phyloP scores from a whole-genome alignment of 495 filamentous ascomycete genomes.

The Aspergillus steynii region DNA sequence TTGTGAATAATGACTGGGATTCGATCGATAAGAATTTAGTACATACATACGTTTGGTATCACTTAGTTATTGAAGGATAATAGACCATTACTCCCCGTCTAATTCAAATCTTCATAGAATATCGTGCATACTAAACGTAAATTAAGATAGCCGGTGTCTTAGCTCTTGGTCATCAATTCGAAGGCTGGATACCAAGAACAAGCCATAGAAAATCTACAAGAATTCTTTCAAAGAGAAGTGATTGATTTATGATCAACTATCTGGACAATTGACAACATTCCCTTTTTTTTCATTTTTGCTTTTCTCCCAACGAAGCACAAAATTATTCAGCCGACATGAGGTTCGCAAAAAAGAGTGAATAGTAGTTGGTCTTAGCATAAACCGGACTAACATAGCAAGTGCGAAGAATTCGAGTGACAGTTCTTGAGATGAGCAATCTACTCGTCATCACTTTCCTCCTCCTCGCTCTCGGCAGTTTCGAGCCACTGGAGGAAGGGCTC shows the following conservation, averaged over 20 bases:
- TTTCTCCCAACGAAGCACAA: neutral
- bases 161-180: no score
- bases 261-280: neutral
- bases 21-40: no score
- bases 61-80: no score
- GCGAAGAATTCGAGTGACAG: neutral
- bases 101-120: no score
- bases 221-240: neutral
- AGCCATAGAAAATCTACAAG: neutral
- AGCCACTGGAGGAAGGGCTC: constrained; percentile 95
- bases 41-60: no score
- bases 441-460: constrained; percentile 61
- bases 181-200: neutral
- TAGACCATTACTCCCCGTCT: no score
- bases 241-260: neutral
- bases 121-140: no score
- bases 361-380: constrained; percentile 6
- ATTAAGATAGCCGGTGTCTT: no score
- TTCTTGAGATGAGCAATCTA: constrained; percentile 15
- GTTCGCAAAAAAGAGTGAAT: constrained; percentile 9
- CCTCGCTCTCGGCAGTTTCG: constrained; percentile 84
- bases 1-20: neutral
- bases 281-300: constrained; percentile 6
- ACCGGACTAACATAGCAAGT: neutral
- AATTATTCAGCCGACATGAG: neutral